phyloP scores from a whole-genome alignment of 805 yeast species.

The Sungouiozyma ichnusensis region DNA sequence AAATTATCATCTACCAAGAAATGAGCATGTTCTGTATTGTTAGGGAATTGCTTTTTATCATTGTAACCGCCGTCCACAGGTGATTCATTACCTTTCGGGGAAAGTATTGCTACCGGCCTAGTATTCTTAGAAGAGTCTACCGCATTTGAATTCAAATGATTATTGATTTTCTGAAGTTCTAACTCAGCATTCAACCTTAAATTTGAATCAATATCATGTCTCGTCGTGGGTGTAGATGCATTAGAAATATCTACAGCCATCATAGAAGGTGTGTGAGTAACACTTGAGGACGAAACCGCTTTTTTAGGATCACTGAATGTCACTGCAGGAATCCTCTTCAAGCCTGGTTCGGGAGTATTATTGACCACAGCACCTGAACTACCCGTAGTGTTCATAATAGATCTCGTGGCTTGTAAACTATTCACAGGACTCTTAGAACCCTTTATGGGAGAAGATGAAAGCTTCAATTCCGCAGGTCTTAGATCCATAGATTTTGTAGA shows the following conservation, averaged over 20 bases:
- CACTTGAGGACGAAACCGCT: conserved; percentile 1
- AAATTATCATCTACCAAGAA: conserved; percentile 20
- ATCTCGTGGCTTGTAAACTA: conserved; percentile 10
- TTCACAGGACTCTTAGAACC: conserved; percentile 19
- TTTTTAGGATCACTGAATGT: conserved; percentile 23
- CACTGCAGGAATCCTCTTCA: conserved; percentile 25
- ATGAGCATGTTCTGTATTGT: conserved; percentile 3
- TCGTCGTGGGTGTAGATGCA: not conserved
- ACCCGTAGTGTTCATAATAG: conserved; percentile 23
- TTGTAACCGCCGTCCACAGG: not conserved
- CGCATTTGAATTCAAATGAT: not conserved
- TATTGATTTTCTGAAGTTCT: not conserved
- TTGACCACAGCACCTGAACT: conserved; percentile 25
- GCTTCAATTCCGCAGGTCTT: not conserved
- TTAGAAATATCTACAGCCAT: conserved; percentile 1
- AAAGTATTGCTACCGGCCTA: conserved; percentile 10
- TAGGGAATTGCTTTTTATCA: not conserved
- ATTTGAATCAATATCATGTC: not conserved
- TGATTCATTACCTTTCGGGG: conserved; percentile 1
- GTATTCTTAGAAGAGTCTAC: not conserved
- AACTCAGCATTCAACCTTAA: conserved; percentile 2
- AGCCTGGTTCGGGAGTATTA: conserved; percentile 22
- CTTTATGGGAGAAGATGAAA: conserved; percentile 3
- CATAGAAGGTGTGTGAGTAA: conserved; percentile 9
- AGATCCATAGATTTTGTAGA: not conserved